A percentile compares a stretch with the other conserved stretches of the same genome.
Conservation (phyloP, 164 flowering plant genomes). For the grape (Vitis vinifera) region DNA sequence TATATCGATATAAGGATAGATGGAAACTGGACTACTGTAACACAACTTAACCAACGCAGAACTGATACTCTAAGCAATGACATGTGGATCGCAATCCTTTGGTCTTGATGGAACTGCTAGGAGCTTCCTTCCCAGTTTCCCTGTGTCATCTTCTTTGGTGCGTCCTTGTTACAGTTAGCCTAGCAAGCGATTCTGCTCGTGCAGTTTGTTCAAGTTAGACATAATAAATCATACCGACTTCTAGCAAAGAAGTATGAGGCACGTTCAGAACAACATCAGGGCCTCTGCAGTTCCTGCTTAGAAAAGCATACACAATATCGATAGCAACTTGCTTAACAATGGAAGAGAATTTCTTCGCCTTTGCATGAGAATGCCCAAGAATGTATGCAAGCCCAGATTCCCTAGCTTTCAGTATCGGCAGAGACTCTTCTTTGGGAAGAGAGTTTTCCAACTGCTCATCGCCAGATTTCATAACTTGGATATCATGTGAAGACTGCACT, state of each 20-base stretch:
- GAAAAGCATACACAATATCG: constrained; percentile 20
- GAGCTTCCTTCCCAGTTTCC: no score
- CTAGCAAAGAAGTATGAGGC: constrained; percentile 18
- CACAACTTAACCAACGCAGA: constrained; percentile 63
- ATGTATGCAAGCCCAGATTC: constrained; percentile 27
- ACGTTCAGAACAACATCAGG: constrained; percentile 16
- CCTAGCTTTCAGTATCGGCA: constrained; percentile 12
- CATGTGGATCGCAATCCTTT: constrained; percentile 61
- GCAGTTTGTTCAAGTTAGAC: not conserved
- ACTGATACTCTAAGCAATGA: constrained; percentile 82
- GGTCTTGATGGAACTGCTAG: constrained; percentile 21
- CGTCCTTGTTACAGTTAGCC: no score
- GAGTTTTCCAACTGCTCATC: constrained; percentile 9
- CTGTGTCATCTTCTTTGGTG: no score
- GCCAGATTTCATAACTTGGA: constrained; percentile 14
- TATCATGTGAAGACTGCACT: constrained; percentile 21
- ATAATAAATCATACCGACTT: constrained; percentile 29
- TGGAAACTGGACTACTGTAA: constrained; percentile 73
- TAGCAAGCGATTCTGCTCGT: no score
- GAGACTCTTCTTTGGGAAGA: not conserved
- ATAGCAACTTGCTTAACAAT: constrained; percentile 21
- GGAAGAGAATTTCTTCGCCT: constrained; percentile 18
- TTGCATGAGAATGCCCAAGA: constrained; percentile 22
- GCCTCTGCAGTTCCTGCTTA: constrained; percentile 26
- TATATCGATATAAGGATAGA: constrained; percentile 88